A percentile compares a stretch with the other conserved stretches of the same genome.
phyloP scores from a whole-genome alignment of 345 rosid species.

The Eucalyptus erythrocorys region DNA sequence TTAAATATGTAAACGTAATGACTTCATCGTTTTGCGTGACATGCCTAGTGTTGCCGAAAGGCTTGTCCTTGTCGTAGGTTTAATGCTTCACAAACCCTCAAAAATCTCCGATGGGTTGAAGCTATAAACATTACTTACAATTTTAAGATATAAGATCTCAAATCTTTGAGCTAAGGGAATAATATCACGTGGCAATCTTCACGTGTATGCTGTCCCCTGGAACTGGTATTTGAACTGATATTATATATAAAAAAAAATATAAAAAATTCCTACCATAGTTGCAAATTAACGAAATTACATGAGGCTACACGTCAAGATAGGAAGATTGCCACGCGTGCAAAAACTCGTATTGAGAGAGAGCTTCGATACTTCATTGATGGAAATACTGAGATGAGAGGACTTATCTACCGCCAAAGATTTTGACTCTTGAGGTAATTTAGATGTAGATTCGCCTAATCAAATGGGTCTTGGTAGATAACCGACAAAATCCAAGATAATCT shows the following conservation, averaged over 20 bases:
- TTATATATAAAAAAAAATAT: too few relatives aligned
- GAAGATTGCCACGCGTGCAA: neutral
- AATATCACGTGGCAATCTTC: neutral
- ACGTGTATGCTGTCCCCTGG: neutral
- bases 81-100: neutral
- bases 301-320: neutral
- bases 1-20: neutral
- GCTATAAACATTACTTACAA: neutral
- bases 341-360: neutral
- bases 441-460: too few relatives aligned
- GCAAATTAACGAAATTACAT: neutral
- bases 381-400: neutral
- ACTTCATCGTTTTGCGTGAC: neutral
- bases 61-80: neutral
- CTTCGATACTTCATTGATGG: neutral
- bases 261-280: neutral
- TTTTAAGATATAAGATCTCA: neutral
- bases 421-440: neutral
- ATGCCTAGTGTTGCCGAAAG: neutral
- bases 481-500: neutral
- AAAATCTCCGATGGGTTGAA: neutral
- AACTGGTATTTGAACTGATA: neutral
- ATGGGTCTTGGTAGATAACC: neutral
- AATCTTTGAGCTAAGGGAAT: neutral
- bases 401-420: neutral